A percentile compares a stretch with the other conserved stretches of the same genome.
Evolutionary conservation across 768 basidiomycete species (phyloP).

Genomic region (Pulveroboletus ravenelii): DNA sequence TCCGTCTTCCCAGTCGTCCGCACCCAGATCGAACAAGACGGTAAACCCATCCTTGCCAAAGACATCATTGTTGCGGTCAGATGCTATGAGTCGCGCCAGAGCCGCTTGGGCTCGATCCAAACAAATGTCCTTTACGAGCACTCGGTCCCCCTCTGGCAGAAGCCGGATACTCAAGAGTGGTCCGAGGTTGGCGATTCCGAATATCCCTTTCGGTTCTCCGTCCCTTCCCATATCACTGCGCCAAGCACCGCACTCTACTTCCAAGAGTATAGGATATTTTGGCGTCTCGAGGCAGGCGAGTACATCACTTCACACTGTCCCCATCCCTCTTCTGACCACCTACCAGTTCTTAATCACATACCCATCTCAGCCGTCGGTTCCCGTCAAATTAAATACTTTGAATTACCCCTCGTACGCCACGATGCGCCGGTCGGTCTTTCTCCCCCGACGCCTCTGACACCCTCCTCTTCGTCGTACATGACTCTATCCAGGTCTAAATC

Average conservation of each 20-base stretch:
- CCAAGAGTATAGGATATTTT: conserved; percentile 74
- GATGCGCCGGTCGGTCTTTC: conserved; percentile 48
- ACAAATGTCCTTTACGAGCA: conserved; percentile 69
- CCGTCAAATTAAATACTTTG: conserved; percentile 64
- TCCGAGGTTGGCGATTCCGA: conserved; percentile 62
- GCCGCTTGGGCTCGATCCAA: conserved; percentile 50
- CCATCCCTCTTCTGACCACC: conserved; percentile 16
- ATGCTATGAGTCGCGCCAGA: conserved; percentile 76
- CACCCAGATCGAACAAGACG: conserved; percentile 66
- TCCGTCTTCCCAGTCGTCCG: conserved; percentile 50
- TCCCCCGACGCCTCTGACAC: conserved; percentile 32
- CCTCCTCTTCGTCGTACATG: conserved; percentile 35
- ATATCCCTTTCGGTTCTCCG: conserved; percentile 62
- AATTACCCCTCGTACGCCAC: conserved; percentile 68
- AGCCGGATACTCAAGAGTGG: conserved; percentile 52
- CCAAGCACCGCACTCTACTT: conserved; percentile 64
- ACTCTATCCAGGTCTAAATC: conserved; percentile 47
- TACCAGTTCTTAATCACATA: conserved; percentile 60
- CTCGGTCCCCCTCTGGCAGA: conserved; percentile 63
- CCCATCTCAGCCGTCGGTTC: conserved; percentile 63
- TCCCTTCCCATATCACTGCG: conserved; percentile 59
- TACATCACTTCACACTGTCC: conserved; percentile 12
- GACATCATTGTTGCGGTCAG: conserved; percentile 70
- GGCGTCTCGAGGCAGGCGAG: conserved; percentile 80
- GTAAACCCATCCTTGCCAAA: conserved; percentile 60